phyloP scores from a whole-genome alignment of 805 yeast genomes.

The Candida pseudoglaebosa region DNA sequence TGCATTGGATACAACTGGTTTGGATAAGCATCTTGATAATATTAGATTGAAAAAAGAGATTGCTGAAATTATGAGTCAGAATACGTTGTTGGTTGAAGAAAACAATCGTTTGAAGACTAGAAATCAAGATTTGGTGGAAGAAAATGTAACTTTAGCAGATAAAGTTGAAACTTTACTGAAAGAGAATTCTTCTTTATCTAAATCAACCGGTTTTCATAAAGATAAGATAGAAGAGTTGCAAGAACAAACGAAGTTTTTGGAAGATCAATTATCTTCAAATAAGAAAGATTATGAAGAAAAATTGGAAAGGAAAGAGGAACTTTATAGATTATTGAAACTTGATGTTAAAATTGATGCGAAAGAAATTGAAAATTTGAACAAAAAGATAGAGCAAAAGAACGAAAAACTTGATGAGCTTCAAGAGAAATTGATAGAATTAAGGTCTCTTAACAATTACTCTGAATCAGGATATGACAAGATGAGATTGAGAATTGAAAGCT shows the following conservation, averaged over 20 bases:
- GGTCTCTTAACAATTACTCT: constrained; percentile 10
- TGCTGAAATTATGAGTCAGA: constrained; percentile 15
- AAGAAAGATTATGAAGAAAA: constrained; percentile 3
- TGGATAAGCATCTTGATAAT: constrained; percentile 42
- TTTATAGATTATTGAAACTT: constrained; percentile 3
- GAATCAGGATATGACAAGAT: constrained; percentile 13
- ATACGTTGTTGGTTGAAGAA: constrained; percentile 9
- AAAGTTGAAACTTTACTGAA: constrained; percentile 3
- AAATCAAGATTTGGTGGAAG: constrained; percentile 7
- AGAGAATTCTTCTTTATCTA: constrained; percentile 4
- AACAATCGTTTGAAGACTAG: constrained; percentile 10
- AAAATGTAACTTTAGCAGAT: constrained; percentile 6
- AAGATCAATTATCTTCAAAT: background rate
- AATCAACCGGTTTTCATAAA: constrained; percentile 2
- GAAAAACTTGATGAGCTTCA: constrained; percentile 13
- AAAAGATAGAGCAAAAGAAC: constrained; percentile 12
- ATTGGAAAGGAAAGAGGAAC: constrained; percentile 8
- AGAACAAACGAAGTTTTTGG: constrained; percentile 9
- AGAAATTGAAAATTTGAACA: constrained; percentile 11
- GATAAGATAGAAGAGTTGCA: constrained; percentile 5
- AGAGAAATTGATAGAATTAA: constrained; percentile 10
- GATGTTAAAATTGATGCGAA: constrained; percentile 9
- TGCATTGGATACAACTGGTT: constrained; percentile 31
- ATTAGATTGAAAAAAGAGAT: constrained; percentile 33
- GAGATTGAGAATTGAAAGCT: constrained; percentile 10